Evolutionary conservation across 176 grass and related monocot species (phyloP), one percentile per base, ranked within the genome.

Genomic region (Alloteropsis semialata): DNA sequence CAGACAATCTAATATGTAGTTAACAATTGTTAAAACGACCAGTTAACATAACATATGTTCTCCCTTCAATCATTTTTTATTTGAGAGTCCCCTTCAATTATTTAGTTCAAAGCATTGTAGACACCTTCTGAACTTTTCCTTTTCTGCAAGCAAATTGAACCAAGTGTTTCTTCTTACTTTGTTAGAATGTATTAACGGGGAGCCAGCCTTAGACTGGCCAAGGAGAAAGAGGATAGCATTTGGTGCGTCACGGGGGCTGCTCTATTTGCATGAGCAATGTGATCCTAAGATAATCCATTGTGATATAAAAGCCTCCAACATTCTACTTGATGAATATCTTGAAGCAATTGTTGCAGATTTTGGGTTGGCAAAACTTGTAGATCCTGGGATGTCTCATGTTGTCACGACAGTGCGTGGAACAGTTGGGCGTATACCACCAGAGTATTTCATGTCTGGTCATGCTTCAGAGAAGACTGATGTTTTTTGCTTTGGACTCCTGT

Each of bases 391-490:
- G 45, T 92, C 92, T 41, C 95, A 91, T 86, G 84, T 91, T 37
- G 65, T 87, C 55, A 94, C 90, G 18, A 38, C 65, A 4, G 84
- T 92, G 36, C 81, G 90, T 0, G 95, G 95, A 43, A 94, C 95
- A 46, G 13, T 90, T 29, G 94, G 94, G 48, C 90, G 91, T 55
- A 94, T 97, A 56, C 86, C 92, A 37, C 95, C 92, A 2, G 95
- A 97, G 54, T 91, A 87, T 45, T 39, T 84, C 27, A 72, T 69
- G 11, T 86, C 61, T 15, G 75, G 88, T 3, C 86, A 93, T 25
- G 72, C 90, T 14, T 97, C 95, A 3, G 92, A 97, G 74, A 97
- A 97, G 70, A 93, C 88, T 2, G 95, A 97, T 86, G 92, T 97
- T 56, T 94, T 82, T 87, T 88, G 88, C 13, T 97, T 93, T 81